Percentiles rank a stretch among this genome's conserved stretches.
Conservation (phyloP, 805 yeast species). For the Cyberlindnera petersonii region DNA sequence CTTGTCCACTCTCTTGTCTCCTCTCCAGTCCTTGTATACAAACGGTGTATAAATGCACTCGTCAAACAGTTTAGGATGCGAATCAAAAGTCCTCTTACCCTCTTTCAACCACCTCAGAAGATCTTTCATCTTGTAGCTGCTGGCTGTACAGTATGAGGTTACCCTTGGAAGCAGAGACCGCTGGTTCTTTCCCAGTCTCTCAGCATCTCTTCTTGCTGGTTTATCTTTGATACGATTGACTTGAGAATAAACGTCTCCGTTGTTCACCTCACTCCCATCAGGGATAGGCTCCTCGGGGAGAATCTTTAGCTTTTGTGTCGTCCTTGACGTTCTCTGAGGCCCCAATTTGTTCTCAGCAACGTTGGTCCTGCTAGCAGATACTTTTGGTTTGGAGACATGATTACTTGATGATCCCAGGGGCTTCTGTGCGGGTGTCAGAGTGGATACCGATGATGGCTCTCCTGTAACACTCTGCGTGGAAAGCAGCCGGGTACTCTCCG, state of each 20-base stretch:
- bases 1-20: conserved; percentile 40
- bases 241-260: conserved; percentile 71
- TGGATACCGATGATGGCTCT: conserved; percentile 3
- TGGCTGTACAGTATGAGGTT: conserved; percentile 94
- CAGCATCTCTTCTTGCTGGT: conserved; percentile 92
- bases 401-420: too few species aligned
- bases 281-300: conserved; percentile 56
- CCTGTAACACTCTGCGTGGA: conserved; percentile 1
- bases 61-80: conserved; percentile 85
- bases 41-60: conserved; percentile 95
- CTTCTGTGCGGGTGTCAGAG: not conserved
- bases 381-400: conserved; percentile 2
- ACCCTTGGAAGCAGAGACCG: conserved; percentile 86
- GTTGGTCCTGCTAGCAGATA: conserved; percentile 4
- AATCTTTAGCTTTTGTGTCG: conserved; percentile 67
- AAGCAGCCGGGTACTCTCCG: conserved; percentile 10
- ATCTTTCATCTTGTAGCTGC: conserved; percentile 86
- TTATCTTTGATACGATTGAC: conserved; percentile 79
- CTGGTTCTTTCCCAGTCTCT: conserved; percentile 72
- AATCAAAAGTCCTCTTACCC: conserved; percentile 64
- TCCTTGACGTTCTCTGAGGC: conserved; percentile 71
- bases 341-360: conserved; percentile 43
- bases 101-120: conserved; percentile 81
- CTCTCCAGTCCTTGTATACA: conserved; percentile 73
- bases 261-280: conserved; percentile 16